phyloP scores from a whole-genome alignment of 2,329 filamentous ascomycete species.

The Hymenoscyphus fructigenus region DNA sequence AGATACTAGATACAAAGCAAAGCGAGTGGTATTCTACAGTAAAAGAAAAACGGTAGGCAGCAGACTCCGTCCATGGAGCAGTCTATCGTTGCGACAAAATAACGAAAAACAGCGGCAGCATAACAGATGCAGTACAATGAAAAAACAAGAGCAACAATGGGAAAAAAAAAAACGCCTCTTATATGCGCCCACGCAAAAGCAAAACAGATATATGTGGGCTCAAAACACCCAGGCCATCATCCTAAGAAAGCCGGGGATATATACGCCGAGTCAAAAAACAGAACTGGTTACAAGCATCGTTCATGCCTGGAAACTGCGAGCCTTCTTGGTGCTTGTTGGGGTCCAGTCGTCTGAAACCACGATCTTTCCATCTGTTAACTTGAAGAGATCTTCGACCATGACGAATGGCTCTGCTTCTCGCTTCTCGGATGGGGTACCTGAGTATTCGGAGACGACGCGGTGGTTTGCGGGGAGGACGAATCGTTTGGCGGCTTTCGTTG shows the following conservation, averaged over 20 bases:
- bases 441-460: conserved; percentile 17
- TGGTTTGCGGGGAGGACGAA: conserved; percentile 20
- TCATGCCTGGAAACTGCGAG: conserved; percentile 25
- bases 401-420: conserved; percentile 8
- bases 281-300: neutral
- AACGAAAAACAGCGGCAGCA: neutral
- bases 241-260: conserved; percentile 12
- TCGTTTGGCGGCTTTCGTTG: conserved; percentile 23
- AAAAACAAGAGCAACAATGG: neutral
- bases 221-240: conserved; percentile 2
- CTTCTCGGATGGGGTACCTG: conserved; percentile 10
- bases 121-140: neutral
- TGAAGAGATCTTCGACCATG: conserved; percentile 14
- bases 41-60: neutral
- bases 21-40: conserved; percentile 18
- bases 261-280: neutral
- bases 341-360: conserved; percentile 15
- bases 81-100: too few species aligned
- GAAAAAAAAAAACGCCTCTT: neutral
- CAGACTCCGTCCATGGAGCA: too few species aligned
- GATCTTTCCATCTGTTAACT: conserved; percentile 9
- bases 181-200: conserved; percentile 9
- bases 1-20: neutral
- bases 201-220: neutral
- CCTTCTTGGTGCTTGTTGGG: conserved; percentile 14